These are phyloP conservation scores for Zygosaccharomyces pseudobailii DNA, from an alignment of 1,139 yeast genomes.

Conservation along the genomic window DNA sequence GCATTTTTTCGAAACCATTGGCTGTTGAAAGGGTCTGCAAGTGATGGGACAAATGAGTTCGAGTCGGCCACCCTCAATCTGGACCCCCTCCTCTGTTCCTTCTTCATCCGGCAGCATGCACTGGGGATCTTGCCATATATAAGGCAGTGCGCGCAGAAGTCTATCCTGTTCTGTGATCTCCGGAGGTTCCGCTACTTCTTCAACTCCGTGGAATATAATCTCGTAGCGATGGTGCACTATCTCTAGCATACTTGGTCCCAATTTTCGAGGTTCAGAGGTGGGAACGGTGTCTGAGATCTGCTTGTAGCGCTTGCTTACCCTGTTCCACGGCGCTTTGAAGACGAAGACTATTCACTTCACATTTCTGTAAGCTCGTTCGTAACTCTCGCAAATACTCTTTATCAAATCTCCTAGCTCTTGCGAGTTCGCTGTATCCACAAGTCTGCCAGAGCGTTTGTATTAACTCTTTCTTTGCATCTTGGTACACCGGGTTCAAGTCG, in stretches of 20 bases:
- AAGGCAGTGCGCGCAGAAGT: constrained; percentile 22
- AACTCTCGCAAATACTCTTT: constrained; percentile 2
- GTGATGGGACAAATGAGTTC: constrained; percentile 65
- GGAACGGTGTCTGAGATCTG: constrained; percentile 9
- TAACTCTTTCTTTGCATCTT: constrained; percentile 15
- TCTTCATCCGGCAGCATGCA: constrained; percentile 38
- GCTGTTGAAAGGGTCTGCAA: constrained; percentile 44
- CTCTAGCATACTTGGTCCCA: constrained; percentile 6
- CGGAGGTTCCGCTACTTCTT: not conserved
- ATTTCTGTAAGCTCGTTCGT: constrained; percentile 3
- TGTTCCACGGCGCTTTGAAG: constrained; percentile 3
- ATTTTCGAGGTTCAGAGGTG: constrained; percentile 7
- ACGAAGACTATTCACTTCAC: constrained; percentile 1
- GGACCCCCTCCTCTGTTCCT: constrained; percentile 46
- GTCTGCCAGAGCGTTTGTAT: constrained; percentile 16
- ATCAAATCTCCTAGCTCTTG: constrained; percentile 8
- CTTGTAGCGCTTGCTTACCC: constrained; percentile 12
- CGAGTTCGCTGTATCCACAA: constrained; percentile 10
- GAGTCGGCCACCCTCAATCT: constrained; percentile 62
- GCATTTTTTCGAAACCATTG: constrained; percentile 52
- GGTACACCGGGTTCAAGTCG: constrained; percentile 11
- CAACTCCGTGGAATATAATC: not conserved
- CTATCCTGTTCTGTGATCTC: constrained; percentile 7
- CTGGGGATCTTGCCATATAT: constrained; percentile 28
- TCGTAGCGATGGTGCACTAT: not conserved